Evolutionary conservation across 495 filamentous ascomycete genomes (phyloP), one percentile per base, ranked within the genome.

Genomic region (Hypoxylon cercidicola): DNA sequence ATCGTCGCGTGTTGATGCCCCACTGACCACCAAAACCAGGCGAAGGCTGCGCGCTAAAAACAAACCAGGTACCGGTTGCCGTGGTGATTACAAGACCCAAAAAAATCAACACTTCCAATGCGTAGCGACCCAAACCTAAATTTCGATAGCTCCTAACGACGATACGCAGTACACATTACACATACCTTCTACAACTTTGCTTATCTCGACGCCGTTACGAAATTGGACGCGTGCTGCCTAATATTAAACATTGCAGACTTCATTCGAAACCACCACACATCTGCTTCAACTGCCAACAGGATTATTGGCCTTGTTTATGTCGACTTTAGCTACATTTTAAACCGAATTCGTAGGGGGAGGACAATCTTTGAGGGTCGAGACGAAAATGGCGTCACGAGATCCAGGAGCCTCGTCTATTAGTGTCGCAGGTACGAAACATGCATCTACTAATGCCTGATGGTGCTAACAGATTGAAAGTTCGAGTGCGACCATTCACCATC

Each of bases 401-500:
- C 74, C 79, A 9, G 76, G 76, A 49, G 78, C 79, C 25, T 78
- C 79, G 25, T 81, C 72, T 11, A 74, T 74, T 62, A 71, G 64
- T 10, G 72, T 74, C 47, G 67, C 70, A 61, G 72, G 72, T 74
- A 62, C 37, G 68, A 10, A 52, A 2, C 88, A 32, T 92, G 23
- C 12, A 45, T 25, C n/a, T 10, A 32, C 32, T 41, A 18, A 23
- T 34, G 12, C 18, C 10, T 48, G 39, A 66, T 49, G 15, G 30
- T 44, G 54, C 65, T 66, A 47, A 55, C 64, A 23, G 21, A 35
- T 79, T 78, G 48, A 72, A 79, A 82, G 93, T 99, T 62, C 87
- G 95, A 74, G 95, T 99, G 46, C 91, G 95, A 64, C 95, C 95
- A 4, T 99, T 99, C 73, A 99, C 89, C 43, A 92, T 93, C 66